Base-by-base conservation (phyloP, 768 basidiomycete genomes). In the Lyophyllum decastes region DNA sequence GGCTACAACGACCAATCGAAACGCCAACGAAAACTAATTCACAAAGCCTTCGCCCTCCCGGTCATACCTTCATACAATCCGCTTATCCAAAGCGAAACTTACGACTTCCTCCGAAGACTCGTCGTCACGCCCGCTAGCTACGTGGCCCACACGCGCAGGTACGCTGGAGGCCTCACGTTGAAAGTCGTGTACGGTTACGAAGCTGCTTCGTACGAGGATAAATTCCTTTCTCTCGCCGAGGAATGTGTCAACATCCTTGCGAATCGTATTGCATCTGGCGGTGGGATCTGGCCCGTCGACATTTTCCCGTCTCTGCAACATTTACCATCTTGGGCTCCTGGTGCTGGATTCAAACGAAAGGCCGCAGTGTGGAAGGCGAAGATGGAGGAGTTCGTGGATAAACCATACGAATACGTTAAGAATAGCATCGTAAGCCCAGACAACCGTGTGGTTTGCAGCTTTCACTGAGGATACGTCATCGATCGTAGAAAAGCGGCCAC, bases 311-410 rank as follows among this genome's bases (percentile, higher is more conserved):
- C 63, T 70, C 76, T 91, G 62, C 79, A 78, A 64, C 67, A 82
- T 61, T 65, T 90, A 25, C 90, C 90, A 0, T 64, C 67, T 16
- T 90, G 87, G 86, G 72, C 83, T 47, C 90, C 90, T 21, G 88
- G 88, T 10, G 79, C 84, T 4, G 80, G 79, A 1, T 93, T 91
- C 73, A 82, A 83, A 67, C 70, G 73, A 19, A 86, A 86, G 57
- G 87, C 88, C 0, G 70, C 56, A 7, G 66, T 59, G 9, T 90
- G 89, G 89, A 88, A 82, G 68, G 77, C 76, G 27, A 81, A 79
- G 71, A 81, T 89, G 70, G 79, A 84, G 48, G 82, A 84, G 59
- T 87, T 85, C 49, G 83, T 85, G 19, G 82, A 90, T 27, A 72
- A 73, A 55, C 88, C 89, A 7, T 90, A 81, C 55, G 79, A 82